These are phyloP conservation scores for Solanum lignicaule DNA, from an alignment of 257 asterid genomes.

Conservation along the genomic window DNA sequence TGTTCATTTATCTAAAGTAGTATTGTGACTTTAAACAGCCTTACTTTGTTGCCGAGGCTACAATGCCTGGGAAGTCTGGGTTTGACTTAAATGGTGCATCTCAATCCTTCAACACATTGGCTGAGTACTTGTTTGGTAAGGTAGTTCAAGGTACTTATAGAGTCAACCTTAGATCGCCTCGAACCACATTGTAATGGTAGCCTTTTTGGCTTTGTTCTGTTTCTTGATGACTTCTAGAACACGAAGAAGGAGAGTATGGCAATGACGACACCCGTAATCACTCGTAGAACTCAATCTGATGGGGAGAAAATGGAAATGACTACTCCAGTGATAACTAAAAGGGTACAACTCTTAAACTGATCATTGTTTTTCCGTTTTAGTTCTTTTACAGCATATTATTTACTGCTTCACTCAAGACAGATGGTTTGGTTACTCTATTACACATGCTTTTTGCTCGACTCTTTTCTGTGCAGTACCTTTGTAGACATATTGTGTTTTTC, in stretches of 20 bases:
- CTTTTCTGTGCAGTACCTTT: not conserved
- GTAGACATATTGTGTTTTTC: not conserved
- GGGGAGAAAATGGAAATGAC: slow-evolving; percentile 92
- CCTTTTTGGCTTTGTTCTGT: not conserved
- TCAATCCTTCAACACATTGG: slow-evolving; percentile 65
- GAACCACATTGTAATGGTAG: not conserved
- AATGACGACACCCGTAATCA: slow-evolving; percentile 84
- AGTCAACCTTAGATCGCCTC: not conserved
- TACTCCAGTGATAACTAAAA: slow-evolving; percentile 72
- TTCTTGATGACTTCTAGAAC: slow-evolving; percentile 37
- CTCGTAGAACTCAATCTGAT: slow-evolving; percentile 35
- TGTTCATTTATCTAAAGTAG: not conserved
- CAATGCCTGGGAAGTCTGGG: slow-evolving; percentile 79
- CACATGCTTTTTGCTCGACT: not conserved
- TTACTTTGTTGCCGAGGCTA: slow-evolving; percentile 70
- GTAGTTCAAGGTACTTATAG: slow-evolving; percentile 31
- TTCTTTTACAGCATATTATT: not conserved
- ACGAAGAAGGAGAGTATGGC: slow-evolving; percentile 58
- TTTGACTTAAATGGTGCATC: slow-evolving; percentile 73
- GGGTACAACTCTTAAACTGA: slow-evolving; percentile 21
- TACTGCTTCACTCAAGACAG: not conserved
- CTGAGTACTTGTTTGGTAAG: slow-evolving; percentile 95
- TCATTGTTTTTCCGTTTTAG: not conserved
- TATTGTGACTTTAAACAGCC: slow-evolving; percentile 30
- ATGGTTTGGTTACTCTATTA: not conserved